phyloP scores from a whole-genome alignment of 2,329 filamentous ascomycete species.

The Pseudogymnoascus sp. region DNA sequence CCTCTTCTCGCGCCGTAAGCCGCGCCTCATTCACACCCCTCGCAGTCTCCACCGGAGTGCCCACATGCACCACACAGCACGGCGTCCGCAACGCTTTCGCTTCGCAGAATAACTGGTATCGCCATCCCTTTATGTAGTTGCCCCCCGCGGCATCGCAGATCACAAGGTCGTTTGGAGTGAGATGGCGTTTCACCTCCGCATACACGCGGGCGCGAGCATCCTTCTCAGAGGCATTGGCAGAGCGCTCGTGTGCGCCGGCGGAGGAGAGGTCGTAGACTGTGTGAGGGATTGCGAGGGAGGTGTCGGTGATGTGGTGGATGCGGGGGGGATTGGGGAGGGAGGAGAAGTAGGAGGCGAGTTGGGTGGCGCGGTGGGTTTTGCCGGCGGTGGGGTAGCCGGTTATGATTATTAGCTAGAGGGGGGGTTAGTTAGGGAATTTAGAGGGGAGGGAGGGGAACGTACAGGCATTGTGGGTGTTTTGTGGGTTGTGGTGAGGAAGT shows the following conservation, averaged over 20 bases:
- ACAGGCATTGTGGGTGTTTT: slow-evolving; percentile 1
- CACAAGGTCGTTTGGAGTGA: slow-evolving; percentile 66
- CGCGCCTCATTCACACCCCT: slow-evolving; percentile 51
- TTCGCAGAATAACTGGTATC: slow-evolving; percentile 80
- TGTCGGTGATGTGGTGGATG: slow-evolving; percentile 66
- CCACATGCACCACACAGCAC: slow-evolving; percentile 63
- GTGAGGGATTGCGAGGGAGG: slow-evolving; percentile 59
- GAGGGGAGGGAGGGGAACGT: neutral
- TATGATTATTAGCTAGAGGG: slow-evolving; percentile 52
- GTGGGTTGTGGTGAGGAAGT: neutral
- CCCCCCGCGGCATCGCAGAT: slow-evolving; percentile 58
- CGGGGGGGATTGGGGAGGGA: slow-evolving; percentile 46
- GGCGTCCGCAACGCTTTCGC: slow-evolving; percentile 70
- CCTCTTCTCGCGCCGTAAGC: slow-evolving; percentile 30
- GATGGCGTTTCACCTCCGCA: slow-evolving; percentile 67
- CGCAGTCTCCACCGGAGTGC: slow-evolving; percentile 45
- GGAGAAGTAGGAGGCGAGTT: slow-evolving; percentile 59
- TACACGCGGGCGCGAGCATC: slow-evolving; percentile 69
- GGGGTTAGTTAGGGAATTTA: neutral
- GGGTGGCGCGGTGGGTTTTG: slow-evolving; percentile 56
- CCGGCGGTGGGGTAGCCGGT: slow-evolving; percentile 60
- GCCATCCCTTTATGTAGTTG: slow-evolving; percentile 86
- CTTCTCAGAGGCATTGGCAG: slow-evolving; percentile 69
- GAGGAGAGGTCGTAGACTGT: slow-evolving; percentile 59
- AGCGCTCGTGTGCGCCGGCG: slow-evolving; percentile 52